Base-by-base conservation (phyloP, 176 grass and related monocot species). In the Aechmea fasciata region DNA sequence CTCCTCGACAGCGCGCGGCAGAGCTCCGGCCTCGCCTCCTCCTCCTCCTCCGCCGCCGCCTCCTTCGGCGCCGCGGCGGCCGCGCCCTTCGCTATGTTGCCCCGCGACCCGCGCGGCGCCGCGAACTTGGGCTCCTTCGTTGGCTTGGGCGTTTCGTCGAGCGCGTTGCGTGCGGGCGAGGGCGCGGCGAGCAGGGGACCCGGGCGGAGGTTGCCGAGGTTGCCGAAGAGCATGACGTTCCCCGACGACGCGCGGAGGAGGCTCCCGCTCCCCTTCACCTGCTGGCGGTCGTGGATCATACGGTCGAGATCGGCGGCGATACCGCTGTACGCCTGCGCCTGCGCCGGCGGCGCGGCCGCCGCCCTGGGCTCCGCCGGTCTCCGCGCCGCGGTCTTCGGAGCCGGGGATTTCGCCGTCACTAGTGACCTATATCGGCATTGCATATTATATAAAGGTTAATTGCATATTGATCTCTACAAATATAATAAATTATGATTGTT, bases 221-320 rank as follows among this genome's bases (percentile, higher is more conserved):
- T 91, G 48, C 92, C 81, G 47, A 86, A 83, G 51, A 96, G 80
- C 92, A 96, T 96, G 83, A 89, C 83, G 83, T 92, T 91, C 41
- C 83, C 88, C 1, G 92, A 96, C 1, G 92, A 88, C 47, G 83
- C 88, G 28, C 88, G 92, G 61, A 96, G 67, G 51, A 91, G 68
- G 51, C 82, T 75, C n/a, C 73, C 72, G 13, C 83, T 85, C 12
- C 82, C 72, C 63, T 86, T 88, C 15, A 83, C 88, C 49, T 66
- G 49, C 68, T 82, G 85, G 65, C 83, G 80, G 68, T 96, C 83
- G 2, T 84, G 73, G 79, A 96, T 84, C 92, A 96, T 89, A 77
- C 73, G 84, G 71, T 96, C 92, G 8, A 96, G 83, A 77, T 92
- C 91, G 3, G 84, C 91, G 0, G 87, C 91, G 48, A 90, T 75